Percentiles rank a stretch among this genome's conserved stretches.
Evolutionary conservation across 495 filamentous ascomycete species (phyloP).

Genomic region (Corynascus novoguineensis): DNA sequence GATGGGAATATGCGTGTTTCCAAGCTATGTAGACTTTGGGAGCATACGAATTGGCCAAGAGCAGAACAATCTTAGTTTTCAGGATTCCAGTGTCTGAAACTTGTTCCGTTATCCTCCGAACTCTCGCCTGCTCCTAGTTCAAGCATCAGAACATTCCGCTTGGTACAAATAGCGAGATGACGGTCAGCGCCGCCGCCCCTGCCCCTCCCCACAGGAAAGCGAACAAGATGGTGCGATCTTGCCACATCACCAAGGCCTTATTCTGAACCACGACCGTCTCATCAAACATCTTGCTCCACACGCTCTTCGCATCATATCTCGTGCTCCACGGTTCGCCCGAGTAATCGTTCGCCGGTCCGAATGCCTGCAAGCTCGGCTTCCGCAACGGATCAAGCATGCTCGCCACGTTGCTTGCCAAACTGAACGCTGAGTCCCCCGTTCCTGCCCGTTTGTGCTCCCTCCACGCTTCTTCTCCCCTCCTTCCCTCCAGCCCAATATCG

Average conservation of each 20-base stretch:
- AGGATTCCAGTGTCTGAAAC: too few species aligned
- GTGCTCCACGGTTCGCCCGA: slow-evolving; percentile 43
- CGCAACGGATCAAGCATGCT: slow-evolving; percentile 11
- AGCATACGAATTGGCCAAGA: background rate
- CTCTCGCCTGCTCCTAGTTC: too few species aligned
- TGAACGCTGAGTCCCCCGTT: background rate
- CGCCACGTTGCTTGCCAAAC: background rate
- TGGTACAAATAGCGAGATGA: slow-evolving; percentile 27
- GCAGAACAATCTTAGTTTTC: background rate
- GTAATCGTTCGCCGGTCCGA: slow-evolving; percentile 50
- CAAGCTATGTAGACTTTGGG: background rate
- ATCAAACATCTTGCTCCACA: slow-evolving; percentile 59
- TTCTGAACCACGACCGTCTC: slow-evolving; percentile 57
- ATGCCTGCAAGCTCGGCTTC: slow-evolving; percentile 43
- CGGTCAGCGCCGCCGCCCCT: slow-evolving; percentile 31
- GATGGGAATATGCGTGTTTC: background rate
- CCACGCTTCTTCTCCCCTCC: slow-evolving; percentile 21
- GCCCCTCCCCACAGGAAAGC: slow-evolving; percentile 37
- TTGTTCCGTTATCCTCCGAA: too few species aligned
- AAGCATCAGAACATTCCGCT: slow-evolving; percentile 11
- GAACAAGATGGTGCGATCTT: slow-evolving; percentile 58
- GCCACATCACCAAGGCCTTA: slow-evolving; percentile 55
- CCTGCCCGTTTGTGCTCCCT: slow-evolving; percentile 17
- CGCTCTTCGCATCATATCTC: slow-evolving; percentile 52
- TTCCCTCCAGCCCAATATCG: background rate